Evolutionary conservation across 2,329 filamentous ascomycete species (phyloP).

Genomic region (Claviceps sp.): DNA sequence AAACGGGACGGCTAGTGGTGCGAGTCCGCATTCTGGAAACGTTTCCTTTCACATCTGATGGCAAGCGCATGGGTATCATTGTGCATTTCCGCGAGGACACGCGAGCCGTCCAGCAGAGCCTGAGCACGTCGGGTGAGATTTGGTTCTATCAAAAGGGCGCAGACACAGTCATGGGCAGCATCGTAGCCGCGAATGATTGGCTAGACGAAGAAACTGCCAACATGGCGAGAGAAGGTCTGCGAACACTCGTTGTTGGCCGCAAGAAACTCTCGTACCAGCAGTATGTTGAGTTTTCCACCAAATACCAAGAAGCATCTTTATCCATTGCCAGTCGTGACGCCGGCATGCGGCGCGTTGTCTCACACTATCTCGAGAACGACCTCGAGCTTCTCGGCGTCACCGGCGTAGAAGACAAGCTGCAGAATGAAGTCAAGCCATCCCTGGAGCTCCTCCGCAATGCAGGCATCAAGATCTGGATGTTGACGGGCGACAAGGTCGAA

Average conservation of each 20-base stretch:
- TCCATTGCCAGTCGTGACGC: conserved; percentile 67
- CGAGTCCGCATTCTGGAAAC: conserved; percentile 82
- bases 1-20: conserved; percentile 61
- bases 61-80: conserved; percentile 96
- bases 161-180: conserved; percentile 94
- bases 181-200: conserved; percentile 95
- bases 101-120: conserved; percentile 32
- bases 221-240: conserved; percentile 92
- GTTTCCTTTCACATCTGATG: conserved; percentile 95
- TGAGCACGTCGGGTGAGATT: conserved; percentile 55
- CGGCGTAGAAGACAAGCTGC: conserved; percentile 92
- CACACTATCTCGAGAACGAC: conserved; percentile 70
- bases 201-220: conserved; percentile 98
- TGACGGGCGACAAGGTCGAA: conserved; percentile 97
- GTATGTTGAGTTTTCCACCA: conserved; percentile 66
- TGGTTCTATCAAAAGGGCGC: conserved; percentile 99
- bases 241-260: conserved; percentile 88
- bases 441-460: conserved; percentile 91
- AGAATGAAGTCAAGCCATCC: conserved; percentile 89
- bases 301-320: conserved; percentile 68
- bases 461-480: conserved; percentile 99
- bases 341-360: conserved; percentile 68
- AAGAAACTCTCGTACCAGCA: conserved; percentile 68
- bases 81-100: conserved; percentile 61
- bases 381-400: conserved; percentile 93